A percentile compares a stretch with the other conserved stretches of the same genome.
phyloP scores from a whole-genome alignment of 768 basidiomycete species.

The Kondoa malvinella region DNA sequence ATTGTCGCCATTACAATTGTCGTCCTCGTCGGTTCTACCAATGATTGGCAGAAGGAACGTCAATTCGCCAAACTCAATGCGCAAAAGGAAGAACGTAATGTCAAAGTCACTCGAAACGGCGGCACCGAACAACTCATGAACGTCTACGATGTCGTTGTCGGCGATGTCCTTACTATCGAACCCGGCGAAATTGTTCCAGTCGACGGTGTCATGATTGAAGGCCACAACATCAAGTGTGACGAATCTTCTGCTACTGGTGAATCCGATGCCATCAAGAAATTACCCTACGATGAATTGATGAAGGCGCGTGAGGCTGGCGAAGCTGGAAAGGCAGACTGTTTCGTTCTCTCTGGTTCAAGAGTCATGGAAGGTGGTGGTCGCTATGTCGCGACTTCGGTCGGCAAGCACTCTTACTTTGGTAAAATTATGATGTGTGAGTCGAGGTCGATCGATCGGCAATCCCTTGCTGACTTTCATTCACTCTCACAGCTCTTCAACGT shows the following conservation, averaged over 20 bases:
- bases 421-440: slow-evolving; percentile 86
- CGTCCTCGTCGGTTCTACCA: slow-evolving; percentile 70
- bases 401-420: slow-evolving; percentile 83
- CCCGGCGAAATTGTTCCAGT: slow-evolving; percentile 92
- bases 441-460: too few species aligned
- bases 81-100: slow-evolving; percentile 81
- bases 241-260: slow-evolving; percentile 95
- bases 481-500: slow-evolving; percentile 54
- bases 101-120: slow-evolving; percentile 64
- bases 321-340: slow-evolving; percentile 60
- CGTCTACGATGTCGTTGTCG: slow-evolving; percentile 79
- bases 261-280: slow-evolving; percentile 83
- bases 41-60: slow-evolving; percentile 96
- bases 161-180: slow-evolving; percentile 77
- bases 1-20: slow-evolving; percentile 39
- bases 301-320: slow-evolving; percentile 29
- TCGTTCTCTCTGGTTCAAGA: slow-evolving; percentile 76
- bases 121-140: slow-evolving; percentile 52
- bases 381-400: slow-evolving; percentile 85
- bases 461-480: neutral
- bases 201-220: slow-evolving; percentile 81
- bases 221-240: slow-evolving; percentile 87
- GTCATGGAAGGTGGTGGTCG: slow-evolving; percentile 84
- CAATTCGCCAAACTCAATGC: slow-evolving; percentile 81
- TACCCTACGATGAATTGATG: slow-evolving; percentile 47